Evolutionary conservation across 176 grass and related monocot species (phyloP).

Genomic region (Dendrocalamus sinicus): DNA sequence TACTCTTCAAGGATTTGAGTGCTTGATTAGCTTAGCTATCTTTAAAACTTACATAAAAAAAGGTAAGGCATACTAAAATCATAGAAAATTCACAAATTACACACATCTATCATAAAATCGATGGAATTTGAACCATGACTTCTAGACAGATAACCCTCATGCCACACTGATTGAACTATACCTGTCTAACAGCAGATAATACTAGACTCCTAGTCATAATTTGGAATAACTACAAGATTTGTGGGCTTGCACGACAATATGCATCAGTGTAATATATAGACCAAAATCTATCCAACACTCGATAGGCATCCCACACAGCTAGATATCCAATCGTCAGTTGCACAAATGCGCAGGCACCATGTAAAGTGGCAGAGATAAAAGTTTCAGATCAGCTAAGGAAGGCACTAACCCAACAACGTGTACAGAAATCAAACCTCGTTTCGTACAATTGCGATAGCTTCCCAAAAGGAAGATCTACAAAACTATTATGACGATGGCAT

Average conservation of each 20-base stretch:
- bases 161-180: background rate
- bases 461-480: conserved; percentile 2
- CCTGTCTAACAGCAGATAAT: background rate
- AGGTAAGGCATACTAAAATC: background rate
- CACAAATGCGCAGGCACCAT: background rate
- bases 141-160: background rate
- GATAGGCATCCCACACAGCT: background rate
- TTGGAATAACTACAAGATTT: background rate
- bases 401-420: conserved; percentile 7
- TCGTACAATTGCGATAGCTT: background rate
- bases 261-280: background rate
- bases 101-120: background rate
- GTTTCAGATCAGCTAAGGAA: background rate
- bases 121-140: background rate
- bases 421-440: background rate
- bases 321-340: background rate
- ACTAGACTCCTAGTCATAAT: background rate
- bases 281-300: background rate
- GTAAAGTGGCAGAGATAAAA: background rate
- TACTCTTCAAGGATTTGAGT: too few species aligned
- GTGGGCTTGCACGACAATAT: background rate
- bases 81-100: background rate
- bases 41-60: background rate
- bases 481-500: conserved; percentile 1
- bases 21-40: too few species aligned